These are phyloP conservation scores for Panaeolus papilionaceus DNA, from an alignment of 768 basidiomycete species.

Conservation along the genomic window DNA sequence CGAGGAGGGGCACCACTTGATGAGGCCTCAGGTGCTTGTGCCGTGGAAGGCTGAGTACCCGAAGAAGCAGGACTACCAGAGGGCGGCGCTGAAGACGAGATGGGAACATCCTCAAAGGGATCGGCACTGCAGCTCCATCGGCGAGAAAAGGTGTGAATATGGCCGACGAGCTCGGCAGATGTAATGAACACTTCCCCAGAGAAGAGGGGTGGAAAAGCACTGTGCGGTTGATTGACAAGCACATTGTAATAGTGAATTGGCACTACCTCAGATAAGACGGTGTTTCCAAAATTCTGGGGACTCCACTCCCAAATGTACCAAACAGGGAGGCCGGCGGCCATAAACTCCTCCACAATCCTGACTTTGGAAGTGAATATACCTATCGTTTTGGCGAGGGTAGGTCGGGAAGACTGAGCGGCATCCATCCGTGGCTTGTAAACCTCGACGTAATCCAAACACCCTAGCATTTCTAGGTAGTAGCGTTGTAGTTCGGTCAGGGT, in stretches of 20 bases:
- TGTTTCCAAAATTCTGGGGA: slow-evolving; percentile 6
- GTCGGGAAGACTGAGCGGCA: neutral
- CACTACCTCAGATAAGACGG: neutral
- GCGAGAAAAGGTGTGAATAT: slow-evolving; percentile 6
- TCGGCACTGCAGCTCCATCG: neutral
- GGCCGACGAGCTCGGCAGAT: neutral
- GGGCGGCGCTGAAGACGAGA: neutral
- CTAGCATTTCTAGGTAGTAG: slow-evolving; percentile 10
- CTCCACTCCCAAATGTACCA: slow-evolving; percentile 5
- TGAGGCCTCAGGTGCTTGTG: no score
- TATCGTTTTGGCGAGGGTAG: neutral
- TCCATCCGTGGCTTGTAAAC: slow-evolving; percentile 11
- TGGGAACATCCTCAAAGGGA: neutral
- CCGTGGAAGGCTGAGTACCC: neutral
- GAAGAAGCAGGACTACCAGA: neutral
- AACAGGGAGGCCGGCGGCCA: slow-evolving; percentile 12
- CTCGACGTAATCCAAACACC: slow-evolving; percentile 16
- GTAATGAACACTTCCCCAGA: neutral
- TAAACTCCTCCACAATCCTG: slow-evolving; percentile 14
- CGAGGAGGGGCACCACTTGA: neutral
- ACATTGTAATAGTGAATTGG: neutral
- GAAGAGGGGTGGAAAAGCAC: neutral
- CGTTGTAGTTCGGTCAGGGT: slow-evolving; percentile 16
- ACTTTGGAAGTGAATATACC: slow-evolving; percentile 1
- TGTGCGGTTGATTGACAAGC: neutral